Conservation (phyloP, 2,329 filamentous ascomycete genomes). For the Harringtonia aguacate region DNA sequence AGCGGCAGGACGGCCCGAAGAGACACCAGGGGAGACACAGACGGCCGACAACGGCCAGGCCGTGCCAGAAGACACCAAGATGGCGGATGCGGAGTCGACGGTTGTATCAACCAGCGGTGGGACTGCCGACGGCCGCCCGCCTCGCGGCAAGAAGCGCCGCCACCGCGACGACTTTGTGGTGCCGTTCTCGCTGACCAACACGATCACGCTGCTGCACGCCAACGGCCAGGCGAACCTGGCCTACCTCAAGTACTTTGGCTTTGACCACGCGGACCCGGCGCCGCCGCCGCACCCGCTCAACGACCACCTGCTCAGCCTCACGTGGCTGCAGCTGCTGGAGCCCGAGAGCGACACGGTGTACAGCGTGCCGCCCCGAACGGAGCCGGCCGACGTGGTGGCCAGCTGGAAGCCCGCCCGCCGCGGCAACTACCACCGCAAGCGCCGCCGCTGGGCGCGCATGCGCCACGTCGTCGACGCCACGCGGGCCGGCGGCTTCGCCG, state of each 20-base stretch:
- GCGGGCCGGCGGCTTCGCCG: slow-evolving; percentile 67
- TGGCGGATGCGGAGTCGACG: not conserved
- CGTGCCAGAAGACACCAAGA: not conserved
- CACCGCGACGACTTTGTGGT: slow-evolving; percentile 46
- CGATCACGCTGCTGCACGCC: slow-evolving; percentile 68
- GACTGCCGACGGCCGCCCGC: too few relatives aligned
- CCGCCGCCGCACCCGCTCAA: slow-evolving; percentile 66
- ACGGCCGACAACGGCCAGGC: not conserved
- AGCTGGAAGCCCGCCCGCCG: slow-evolving; percentile 73
- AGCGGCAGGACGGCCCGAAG: not conserved
- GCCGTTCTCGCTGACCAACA: slow-evolving; percentile 61
- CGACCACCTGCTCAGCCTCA: slow-evolving; percentile 70
- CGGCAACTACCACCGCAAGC: slow-evolving; percentile 81
- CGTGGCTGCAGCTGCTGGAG: slow-evolving; percentile 83
- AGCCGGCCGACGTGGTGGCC: slow-evolving; percentile 50
- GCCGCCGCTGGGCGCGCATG: slow-evolving; percentile 66
- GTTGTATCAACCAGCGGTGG: too few relatives aligned
- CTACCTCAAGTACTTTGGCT: slow-evolving; percentile 82
- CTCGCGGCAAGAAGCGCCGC: too few relatives aligned
- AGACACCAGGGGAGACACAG: not conserved
- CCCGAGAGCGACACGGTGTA: slow-evolving; percentile 69
- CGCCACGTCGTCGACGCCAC: slow-evolving; percentile 65
- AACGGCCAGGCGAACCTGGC: slow-evolving; percentile 82
- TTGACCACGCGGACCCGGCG: slow-evolving; percentile 57
- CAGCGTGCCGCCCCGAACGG: slow-evolving; percentile 47